A percentile compares a stretch with the other conserved stretches of the same genome.
Evolutionary conservation across 2,329 filamentous ascomycete genomes (phyloP).

Genomic region (Ceratocystis papillata): DNA sequence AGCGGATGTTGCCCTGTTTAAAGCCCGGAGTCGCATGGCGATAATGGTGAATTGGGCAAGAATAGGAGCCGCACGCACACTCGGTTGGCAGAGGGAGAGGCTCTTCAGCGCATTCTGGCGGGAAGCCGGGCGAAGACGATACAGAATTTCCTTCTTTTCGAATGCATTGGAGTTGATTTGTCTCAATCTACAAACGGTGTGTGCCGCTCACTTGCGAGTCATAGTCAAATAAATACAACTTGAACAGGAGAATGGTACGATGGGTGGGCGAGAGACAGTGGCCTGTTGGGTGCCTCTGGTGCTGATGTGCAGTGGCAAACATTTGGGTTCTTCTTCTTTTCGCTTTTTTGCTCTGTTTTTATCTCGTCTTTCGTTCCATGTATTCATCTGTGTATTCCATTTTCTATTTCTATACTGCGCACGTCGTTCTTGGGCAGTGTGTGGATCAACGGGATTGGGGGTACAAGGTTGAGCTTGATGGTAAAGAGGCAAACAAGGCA

Average conservation of each 20-base stretch:
- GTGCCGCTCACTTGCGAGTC: not conserved
- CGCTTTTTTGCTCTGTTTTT: too few relatives aligned
- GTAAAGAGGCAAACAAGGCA: not conserved
- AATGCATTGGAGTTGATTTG: not conserved
- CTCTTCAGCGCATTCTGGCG: too few relatives aligned
- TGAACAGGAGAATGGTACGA: not conserved
- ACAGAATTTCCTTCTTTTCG: too few relatives aligned
- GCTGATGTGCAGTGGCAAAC: constrained; percentile 3
- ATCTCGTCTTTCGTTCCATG: not conserved
- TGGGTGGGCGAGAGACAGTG: not conserved
- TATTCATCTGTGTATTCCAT: not conserved
- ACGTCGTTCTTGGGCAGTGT: not conserved
- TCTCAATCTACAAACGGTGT: not conserved
- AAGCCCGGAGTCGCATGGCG: too few relatives aligned
- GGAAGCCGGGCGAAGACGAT: too few relatives aligned
- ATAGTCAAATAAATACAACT: not conserved
- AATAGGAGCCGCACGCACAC: too few relatives aligned
- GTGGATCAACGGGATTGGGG: too few relatives aligned
- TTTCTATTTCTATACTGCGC: not conserved
- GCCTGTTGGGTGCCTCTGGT: not conserved
- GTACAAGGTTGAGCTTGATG: not conserved
- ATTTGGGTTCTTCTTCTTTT: too few relatives aligned
- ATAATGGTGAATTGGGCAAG: too few relatives aligned
- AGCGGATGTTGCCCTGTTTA: too few relatives aligned
- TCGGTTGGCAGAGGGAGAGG: too few relatives aligned